Conservation (phyloP, 805 yeast genomes). For the Sugiyamaella smithiae region DNA sequence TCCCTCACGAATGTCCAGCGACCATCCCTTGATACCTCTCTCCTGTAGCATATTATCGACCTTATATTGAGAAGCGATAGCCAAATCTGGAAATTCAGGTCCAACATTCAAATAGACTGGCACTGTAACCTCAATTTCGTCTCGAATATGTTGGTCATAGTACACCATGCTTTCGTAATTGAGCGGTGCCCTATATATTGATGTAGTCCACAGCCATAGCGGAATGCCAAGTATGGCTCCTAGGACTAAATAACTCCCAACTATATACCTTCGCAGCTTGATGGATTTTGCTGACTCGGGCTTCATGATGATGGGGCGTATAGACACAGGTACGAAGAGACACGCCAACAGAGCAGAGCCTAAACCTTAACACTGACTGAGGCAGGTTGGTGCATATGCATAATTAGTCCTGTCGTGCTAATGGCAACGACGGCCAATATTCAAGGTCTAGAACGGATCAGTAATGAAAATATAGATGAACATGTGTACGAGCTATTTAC, state of each 20-base stretch:
- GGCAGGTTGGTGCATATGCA: too few species aligned
- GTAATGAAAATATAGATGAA: constrained; percentile 24
- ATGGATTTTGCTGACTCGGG: background rate
- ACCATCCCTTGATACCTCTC: constrained; percentile 22
- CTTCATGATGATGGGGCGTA: background rate
- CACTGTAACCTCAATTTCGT: constrained; percentile 25
- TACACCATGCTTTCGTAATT: constrained; percentile 46
- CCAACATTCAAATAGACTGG: constrained; percentile 39
- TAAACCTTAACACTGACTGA: too few species aligned
- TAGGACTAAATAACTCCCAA: constrained; percentile 2
- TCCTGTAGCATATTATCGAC: constrained; percentile 41
- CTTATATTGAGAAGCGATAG: constrained; percentile 51
- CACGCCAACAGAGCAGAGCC: too few species aligned
- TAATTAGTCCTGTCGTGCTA: too few species aligned
- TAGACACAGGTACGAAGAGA: too few species aligned
- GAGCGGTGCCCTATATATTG: constrained; percentile 59
- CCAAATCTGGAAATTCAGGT: constrained; percentile 64
- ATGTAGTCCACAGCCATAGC: constrained; percentile 57
- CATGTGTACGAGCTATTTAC: constrained; percentile 33
- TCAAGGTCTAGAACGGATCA: constrained; percentile 14
- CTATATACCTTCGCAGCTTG: constrained; percentile 5
- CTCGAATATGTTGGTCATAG: constrained; percentile 31
- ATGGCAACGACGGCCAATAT: background rate
- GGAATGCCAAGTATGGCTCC: constrained; percentile 50
- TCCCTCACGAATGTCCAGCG: constrained; percentile 31